Evolutionary conservation across 805 yeast genomes (phyloP), one percentile per base, ranked within the genome.

Genomic region (Diddensiella caesifluorescens): DNA sequence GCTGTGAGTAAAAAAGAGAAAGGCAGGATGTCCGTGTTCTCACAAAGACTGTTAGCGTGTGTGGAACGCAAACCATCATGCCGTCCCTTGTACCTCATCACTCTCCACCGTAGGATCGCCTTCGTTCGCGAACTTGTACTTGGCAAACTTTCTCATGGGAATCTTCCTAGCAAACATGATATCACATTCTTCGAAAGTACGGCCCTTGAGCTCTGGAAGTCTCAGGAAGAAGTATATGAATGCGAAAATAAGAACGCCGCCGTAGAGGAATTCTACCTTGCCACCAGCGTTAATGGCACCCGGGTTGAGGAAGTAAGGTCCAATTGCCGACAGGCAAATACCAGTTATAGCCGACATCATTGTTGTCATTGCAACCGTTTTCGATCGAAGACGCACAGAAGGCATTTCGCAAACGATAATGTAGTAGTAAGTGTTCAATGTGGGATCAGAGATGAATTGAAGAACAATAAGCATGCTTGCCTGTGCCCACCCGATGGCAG

Each of bases 151-250:
- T 33, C 60, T 46, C 12, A 60, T 52, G 7, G 56, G 38, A 42
- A 49, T 46, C 31, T 51, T 48, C 46, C 50, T 39, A 22, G 39
- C 65, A 36, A 45, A 77, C 61, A 77, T 58, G 41, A 61, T 59
- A 57, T 76, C 80, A 55, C 76, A 60, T 52, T 77, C 81, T 33
- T 75, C 79, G 52, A 65, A 74, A 0, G 80, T 73, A 57, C 77
- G 67, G 37, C 69, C 70, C 49, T 67, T 66, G 28, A 80, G 71
- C 56, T 77, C 83, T 10, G 83, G 82, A 42, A 75, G 61, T 37
- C 70, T 70, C 54, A 73, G 68, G 56, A 62, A 69, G 31, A 65
- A 60, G 73, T 74, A 72, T 30, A 59, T 47, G 6, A 69, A 19
- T 15, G 61, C 51, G 5, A 54, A 5, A 5, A 60, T 35, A 20